Base-by-base conservation (phyloP, 768 basidiomycete species). In the Porphyrellus cyaneotinctus region DNA sequence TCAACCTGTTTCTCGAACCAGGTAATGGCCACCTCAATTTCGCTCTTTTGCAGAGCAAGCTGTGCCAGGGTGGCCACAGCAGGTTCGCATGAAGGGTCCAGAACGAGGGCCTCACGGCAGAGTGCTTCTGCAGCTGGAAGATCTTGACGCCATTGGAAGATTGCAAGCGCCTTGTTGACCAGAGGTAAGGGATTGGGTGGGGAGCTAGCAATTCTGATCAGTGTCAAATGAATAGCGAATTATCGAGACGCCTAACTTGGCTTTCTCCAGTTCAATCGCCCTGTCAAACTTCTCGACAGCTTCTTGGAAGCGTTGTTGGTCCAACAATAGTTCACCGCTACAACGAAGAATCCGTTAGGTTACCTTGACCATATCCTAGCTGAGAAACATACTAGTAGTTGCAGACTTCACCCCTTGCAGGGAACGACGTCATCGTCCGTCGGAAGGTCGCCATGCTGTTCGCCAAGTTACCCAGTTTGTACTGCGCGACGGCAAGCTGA, bases 71-170 rank as follows among this genome's bases (percentile, higher is more conserved):
- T 97, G 17, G 93, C 92, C 6, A 98, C 87, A 0, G 95, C 97
- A 12, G 95, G 91, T 66, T 99, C 97, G 70, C 95, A 98, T 58
- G 94, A 93, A 12, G 89, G 77, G 70, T 99, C 97, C 50, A 94
- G 81, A 44, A 78, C 74, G 20, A 99, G 77, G 1, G 97, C 97
- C 69, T 98, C 89, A 51, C 84, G 76, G 66, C 93, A 95, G 66
- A 92, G 87, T 18, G 75, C 72, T 69, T 95, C 94, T 2, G 93
- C 94, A 1, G 80, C 82, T 8, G 74, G 77, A 52, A 91, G 78
- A 65, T 98, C 92, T 65, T 95, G 88, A 69, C 91, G 90, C 89
- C 88, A 93, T 73, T 98, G 97, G 80, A 86, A 98, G 43, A 97
- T 64, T 0, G 93, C 88, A 20, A 98, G 85, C n/a, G 95, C 94